A percentile compares a stretch with the other conserved stretches of the same genome.
Evolutionary conservation across 73 alveolate species (phyloP).

Genomic region (Effrenium voratum): DNA sequence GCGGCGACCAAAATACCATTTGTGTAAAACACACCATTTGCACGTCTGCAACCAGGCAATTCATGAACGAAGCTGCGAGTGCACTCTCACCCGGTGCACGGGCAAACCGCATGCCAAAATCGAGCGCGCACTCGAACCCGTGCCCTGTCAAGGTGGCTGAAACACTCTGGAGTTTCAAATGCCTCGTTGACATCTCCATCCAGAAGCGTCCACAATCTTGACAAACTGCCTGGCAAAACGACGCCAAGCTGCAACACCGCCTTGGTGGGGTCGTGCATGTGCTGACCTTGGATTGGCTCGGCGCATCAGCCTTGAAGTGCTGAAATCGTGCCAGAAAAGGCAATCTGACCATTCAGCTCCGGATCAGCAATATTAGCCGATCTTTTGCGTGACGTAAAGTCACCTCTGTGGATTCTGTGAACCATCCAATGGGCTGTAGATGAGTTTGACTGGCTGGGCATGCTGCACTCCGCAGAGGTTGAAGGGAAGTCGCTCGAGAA

Average conservation of each 20-base stretch:
- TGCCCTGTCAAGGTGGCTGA: neutral
- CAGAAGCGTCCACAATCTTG: neutral
- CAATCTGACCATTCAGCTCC: neutral
- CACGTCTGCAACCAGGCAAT: no score
- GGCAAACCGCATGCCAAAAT: neutral
- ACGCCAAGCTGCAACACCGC: conserved; percentile 29
- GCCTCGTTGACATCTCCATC: neutral
- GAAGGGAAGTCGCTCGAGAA: conserved; percentile 87
- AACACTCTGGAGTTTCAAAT: neutral
- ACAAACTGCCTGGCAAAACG: neutral
- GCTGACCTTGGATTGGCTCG: conserved; percentile 23
- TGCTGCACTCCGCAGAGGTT: neutral
- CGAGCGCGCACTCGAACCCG: neutral
- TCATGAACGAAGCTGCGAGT: no score
- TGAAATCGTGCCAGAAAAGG: no score
- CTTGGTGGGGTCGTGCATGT: conserved; percentile 24
- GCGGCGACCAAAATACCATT: no score
- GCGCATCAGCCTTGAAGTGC: neutral
- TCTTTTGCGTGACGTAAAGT: neutral
- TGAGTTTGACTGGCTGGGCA: neutral
- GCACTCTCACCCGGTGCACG: neutral
- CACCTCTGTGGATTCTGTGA: neutral
- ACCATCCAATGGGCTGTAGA: neutral
- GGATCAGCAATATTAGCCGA: neutral
- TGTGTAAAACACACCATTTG: no score